Conservation (phyloP, 2,329 filamentous ascomycete species). For the Trichophyton schoenleinii region DNA sequence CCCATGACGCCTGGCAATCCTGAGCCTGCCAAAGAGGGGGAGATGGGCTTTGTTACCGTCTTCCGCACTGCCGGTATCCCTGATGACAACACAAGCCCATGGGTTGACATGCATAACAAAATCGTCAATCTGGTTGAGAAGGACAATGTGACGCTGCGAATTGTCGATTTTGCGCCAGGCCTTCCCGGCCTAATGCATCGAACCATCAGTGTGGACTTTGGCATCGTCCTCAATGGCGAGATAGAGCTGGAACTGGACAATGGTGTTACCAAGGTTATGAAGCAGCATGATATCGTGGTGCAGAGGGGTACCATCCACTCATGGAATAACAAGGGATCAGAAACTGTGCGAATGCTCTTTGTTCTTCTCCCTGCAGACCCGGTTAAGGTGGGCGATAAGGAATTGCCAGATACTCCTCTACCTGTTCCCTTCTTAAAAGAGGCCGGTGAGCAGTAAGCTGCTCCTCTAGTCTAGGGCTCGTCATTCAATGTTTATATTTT, state of each 20-base stretch:
- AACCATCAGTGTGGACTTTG: constrained; percentile 22
- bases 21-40: constrained; percentile 9
- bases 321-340: constrained; percentile 16
- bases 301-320: constrained; percentile 20
- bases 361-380: constrained; percentile 11
- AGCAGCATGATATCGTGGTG: constrained; percentile 20
- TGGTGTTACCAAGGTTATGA: constrained; percentile 18
- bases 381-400: constrained; percentile 13
- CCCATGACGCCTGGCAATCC: constrained; percentile 8
- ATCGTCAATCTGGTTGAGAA: constrained; percentile 16
- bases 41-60: constrained; percentile 18
- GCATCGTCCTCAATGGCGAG: constrained; percentile 20
- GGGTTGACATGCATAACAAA: constrained; percentile 17
- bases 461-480: too few species aligned
- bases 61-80: constrained; percentile 17
- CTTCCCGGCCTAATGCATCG: constrained; percentile 17
- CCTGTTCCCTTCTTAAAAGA: not conserved
- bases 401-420: constrained; percentile 12
- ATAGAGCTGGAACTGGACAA: constrained; percentile 21
- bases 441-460: not conserved
- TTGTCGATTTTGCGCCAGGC: constrained; percentile 20
- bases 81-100: constrained; percentile 14
- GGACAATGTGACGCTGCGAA: constrained; percentile 15
- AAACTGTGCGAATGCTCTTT: constrained; percentile 16
- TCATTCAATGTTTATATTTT: not conserved